A percentile compares a stretch with the other conserved stretches of the same genome.
These are phyloP conservation scores for Xylariaceae sp. DNA, from an alignment of 2,329 filamentous ascomycete species.

Conservation along the genomic window DNA sequence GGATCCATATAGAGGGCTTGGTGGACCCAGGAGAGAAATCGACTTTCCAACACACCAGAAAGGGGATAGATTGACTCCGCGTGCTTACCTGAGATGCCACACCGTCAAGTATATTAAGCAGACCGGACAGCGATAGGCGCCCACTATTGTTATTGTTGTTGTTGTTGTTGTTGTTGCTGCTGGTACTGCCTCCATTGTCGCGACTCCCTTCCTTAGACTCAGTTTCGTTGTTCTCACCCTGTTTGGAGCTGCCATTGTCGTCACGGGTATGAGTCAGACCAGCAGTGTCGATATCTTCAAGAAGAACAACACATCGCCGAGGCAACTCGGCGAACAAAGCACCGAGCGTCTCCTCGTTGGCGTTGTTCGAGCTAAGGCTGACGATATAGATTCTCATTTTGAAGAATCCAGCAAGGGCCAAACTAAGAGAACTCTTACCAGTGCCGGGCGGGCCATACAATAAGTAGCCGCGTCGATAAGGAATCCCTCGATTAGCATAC, in stretches of 20 bases:
- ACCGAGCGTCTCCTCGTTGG: slow-evolving; percentile 63
- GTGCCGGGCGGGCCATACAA: slow-evolving; percentile 78
- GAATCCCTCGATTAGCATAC: slow-evolving; percentile 81
- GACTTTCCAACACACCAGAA: no score
- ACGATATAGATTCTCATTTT: slow-evolving; percentile 70
- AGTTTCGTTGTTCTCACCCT: slow-evolving; percentile 9
- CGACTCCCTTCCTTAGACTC: slow-evolving; percentile 18
- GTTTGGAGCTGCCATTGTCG: slow-evolving; percentile 16
- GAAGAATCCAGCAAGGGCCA: slow-evolving; percentile 67
- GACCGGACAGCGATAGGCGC: slow-evolving; percentile 65
- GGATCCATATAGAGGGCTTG: no score
- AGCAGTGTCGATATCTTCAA: slow-evolving; percentile 74
- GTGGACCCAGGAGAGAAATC: no score
- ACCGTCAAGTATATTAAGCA: slow-evolving; percentile 79
- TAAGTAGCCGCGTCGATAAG: slow-evolving; percentile 79
- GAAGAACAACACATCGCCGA: slow-evolving; percentile 65
- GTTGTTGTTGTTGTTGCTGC: slow-evolving; percentile 25
- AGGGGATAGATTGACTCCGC: no score
- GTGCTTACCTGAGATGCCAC: slow-evolving; percentile 43
- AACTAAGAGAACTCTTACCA: slow-evolving; percentile 69
- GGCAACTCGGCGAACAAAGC: slow-evolving; percentile 64
- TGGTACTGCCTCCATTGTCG: slow-evolving; percentile 32
- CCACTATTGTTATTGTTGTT: not conserved
- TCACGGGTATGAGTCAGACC: slow-evolving; percentile 61
- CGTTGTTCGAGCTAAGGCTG: slow-evolving; percentile 57